phyloP scores from a whole-genome alignment of 208 protist genomes.

The Phytomonas serpens region DNA sequence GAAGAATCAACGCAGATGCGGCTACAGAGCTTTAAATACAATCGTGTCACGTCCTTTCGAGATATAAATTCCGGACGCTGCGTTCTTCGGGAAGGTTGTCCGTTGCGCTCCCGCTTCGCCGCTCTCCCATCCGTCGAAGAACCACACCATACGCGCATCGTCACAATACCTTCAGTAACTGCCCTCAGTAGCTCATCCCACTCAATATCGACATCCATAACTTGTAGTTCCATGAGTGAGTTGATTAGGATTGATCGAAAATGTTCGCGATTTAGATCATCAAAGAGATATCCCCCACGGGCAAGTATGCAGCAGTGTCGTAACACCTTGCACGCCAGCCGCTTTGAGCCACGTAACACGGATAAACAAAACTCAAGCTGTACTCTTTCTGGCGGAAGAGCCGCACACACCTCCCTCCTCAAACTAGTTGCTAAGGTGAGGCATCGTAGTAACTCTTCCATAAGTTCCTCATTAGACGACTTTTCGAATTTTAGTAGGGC shows the following conservation, averaged over 20 bases:
- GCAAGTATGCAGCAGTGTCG: conserved; percentile 42
- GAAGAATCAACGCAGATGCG: conserved; percentile 15
- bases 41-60: background rate
- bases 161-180: conserved; percentile 52
- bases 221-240: conserved; percentile 23
- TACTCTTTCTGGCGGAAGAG: conserved; percentile 36
- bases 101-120: background rate
- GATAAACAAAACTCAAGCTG: conserved; percentile 63
- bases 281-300: conserved; percentile 12
- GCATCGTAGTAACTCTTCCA: conserved; percentile 72
- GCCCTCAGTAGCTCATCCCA: conserved; percentile 74
- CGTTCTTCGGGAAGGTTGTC: conserved; percentile 2
- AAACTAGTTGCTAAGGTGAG: conserved; percentile 33
- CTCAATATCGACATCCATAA: conserved; percentile 58
- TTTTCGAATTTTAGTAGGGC: conserved; percentile 20
- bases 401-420: conserved; percentile 13
- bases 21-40: background rate
- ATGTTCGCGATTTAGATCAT: conserved; percentile 13
- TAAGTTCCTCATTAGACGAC: conserved; percentile 44
- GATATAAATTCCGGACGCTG: background rate
- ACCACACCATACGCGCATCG: conserved; percentile 29
- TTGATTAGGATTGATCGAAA: conserved; percentile 23
- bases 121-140: background rate
- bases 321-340: conserved; percentile 60
- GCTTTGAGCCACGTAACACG: conserved; percentile 49